These are phyloP conservation scores for Phytopythium aichiense DNA, from an alignment of 352 stramenopile genomes.

Conservation along the genomic window DNA sequence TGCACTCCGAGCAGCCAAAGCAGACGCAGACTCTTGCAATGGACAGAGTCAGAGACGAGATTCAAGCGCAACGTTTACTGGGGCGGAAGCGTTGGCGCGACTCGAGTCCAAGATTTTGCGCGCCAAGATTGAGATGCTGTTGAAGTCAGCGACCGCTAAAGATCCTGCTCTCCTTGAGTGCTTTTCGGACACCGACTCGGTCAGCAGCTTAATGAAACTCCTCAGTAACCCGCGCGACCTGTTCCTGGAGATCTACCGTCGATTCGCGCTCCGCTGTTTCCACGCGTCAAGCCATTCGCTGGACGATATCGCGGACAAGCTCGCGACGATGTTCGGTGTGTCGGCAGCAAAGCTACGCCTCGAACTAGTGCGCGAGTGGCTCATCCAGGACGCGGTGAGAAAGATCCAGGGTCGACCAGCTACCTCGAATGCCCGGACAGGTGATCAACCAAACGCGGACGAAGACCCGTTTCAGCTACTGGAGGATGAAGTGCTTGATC, in stretches of 20 bases:
- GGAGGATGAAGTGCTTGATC: constrained; percentile 21
- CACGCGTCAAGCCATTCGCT: constrained; percentile 20
- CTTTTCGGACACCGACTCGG: constrained; percentile 12
- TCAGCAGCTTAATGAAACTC: constrained; percentile 22
- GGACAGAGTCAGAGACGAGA: neutral
- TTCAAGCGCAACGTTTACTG: constrained; percentile 31
- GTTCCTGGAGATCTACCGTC: constrained; percentile 41
- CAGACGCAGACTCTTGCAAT: constrained; percentile 3
- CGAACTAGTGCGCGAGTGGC: constrained; percentile 46
- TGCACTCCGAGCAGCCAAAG: constrained; percentile 22
- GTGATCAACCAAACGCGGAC: constrained; percentile 6
- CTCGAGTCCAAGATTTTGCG: constrained; percentile 40
- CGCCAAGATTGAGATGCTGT: constrained; percentile 30
- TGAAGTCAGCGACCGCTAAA: constrained; percentile 19
- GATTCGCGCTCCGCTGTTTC: constrained; percentile 33
- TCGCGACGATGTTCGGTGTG: constrained; percentile 27
- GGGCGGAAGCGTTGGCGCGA: constrained; percentile 21
- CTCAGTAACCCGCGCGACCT: constrained; percentile 30
- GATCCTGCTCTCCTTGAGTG: constrained; percentile 11
- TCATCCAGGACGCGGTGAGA: constrained; percentile 38
- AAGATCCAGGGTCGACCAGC: neutral
- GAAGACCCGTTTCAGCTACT: constrained; percentile 33
- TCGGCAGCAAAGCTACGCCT: constrained; percentile 22
- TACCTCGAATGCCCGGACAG: neutral
- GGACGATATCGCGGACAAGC: constrained; percentile 21